Conservation (phyloP, 2,329 filamentous ascomycete genomes). For the Elsinoe ampelina region DNA sequence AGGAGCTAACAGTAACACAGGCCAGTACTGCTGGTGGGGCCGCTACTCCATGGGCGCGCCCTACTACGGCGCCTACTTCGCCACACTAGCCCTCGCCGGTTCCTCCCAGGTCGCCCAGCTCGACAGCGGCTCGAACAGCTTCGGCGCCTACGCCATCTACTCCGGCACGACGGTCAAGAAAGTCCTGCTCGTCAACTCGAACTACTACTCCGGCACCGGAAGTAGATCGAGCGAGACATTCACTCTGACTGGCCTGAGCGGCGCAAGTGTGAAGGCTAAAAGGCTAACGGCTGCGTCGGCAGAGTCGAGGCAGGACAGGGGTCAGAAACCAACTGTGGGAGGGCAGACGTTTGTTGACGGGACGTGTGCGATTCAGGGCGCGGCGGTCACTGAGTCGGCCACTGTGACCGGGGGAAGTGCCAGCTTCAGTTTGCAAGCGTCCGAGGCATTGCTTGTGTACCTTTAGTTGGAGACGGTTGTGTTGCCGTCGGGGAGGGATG, state of each 20-base stretch:
- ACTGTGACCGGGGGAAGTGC: neutral
- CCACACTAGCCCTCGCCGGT: conserved; percentile 37
- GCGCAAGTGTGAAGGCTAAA: conserved; percentile 12
- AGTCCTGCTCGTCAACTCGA: conserved; percentile 16
- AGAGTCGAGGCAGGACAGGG: conserved; percentile 10
- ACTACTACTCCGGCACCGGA: conserved; percentile 13
- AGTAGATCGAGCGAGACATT: conserved; percentile 9
- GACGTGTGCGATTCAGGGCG: conserved; percentile 5
- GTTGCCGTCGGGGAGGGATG: neutral
- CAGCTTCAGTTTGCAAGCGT: conserved; percentile 3
- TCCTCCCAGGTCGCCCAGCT: conserved; percentile 38
- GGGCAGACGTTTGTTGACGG: conserved; percentile 12
- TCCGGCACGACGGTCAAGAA: conserved; percentile 13
- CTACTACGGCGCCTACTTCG: conserved; percentile 45
- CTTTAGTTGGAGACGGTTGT: neutral
- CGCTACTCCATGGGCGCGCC: conserved; percentile 19
- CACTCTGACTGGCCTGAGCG: conserved; percentile 6
- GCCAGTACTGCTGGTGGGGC: conserved; percentile 10
- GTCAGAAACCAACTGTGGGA: conserved; percentile 1
- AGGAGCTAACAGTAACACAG: conserved; percentile 11
- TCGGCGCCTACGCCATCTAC: conserved; percentile 42
- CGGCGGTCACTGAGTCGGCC: neutral
- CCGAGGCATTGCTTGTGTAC: conserved; percentile 13
- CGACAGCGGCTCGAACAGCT: conserved; percentile 34
- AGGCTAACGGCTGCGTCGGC: conserved; percentile 6